Evolutionary conservation across 2,329 filamentous ascomycete genomes (phyloP).

Genomic region (Fusarium nelsonii): DNA sequence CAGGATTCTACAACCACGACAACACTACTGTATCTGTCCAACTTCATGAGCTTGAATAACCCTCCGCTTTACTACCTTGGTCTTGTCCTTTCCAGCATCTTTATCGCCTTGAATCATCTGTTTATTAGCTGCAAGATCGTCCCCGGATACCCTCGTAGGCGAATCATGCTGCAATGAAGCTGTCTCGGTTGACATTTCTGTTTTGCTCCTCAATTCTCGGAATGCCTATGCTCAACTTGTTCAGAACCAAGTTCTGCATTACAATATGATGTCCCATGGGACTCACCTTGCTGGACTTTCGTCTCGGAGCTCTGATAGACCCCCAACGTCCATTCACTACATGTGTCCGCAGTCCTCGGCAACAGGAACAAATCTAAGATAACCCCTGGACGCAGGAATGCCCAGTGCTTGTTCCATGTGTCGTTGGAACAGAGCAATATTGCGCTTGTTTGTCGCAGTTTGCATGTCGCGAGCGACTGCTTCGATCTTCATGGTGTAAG

Average conservation of each 20-base stretch:
- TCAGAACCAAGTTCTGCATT: not conserved
- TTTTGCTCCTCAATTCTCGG: conserved; percentile 10
- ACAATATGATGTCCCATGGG: no score
- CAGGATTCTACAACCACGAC: not conserved
- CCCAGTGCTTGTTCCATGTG: conserved; percentile 78
- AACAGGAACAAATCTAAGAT: conserved; percentile 78
- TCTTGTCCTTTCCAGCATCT: not conserved
- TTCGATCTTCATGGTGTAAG: conserved; percentile 81
- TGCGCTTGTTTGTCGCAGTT: conserved; percentile 82
- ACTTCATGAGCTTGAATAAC: no score
- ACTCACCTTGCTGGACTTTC: conserved; percentile 39
- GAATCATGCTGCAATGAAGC: not conserved
- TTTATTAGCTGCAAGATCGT: not conserved
- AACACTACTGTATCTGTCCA: not conserved
- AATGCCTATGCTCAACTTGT: conserved; percentile 13
- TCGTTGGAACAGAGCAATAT: conserved; percentile 80
- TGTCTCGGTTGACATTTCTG: not conserved
- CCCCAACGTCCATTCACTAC: conserved; percentile 9
- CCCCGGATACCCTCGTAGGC: not conserved
- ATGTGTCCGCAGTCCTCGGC: conserved; percentile 69
- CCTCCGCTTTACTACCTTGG: conserved; percentile 50
- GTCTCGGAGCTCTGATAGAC: conserved; percentile 21
- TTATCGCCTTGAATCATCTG: not conserved
- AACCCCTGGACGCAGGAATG: conserved; percentile 74
- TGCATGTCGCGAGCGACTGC: conserved; percentile 77